These are phyloP conservation scores for Tephrocybe sp. DNA, from an alignment of 768 basidiomycete species.

Conservation along the genomic window DNA sequence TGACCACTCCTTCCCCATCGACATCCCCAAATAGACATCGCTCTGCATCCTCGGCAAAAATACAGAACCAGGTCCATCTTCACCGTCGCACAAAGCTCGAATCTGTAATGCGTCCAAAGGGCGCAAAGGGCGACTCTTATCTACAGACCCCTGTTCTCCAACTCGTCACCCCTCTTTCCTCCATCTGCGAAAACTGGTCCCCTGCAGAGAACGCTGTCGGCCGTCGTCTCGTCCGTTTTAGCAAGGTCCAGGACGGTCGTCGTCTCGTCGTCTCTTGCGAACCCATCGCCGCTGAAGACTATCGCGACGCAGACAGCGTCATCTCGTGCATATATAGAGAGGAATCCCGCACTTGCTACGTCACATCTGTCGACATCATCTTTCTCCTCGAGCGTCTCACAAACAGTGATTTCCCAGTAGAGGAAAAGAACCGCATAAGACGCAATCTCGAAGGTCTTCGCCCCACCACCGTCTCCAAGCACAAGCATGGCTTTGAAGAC, in stretches of 20 bases:
- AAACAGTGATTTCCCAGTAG: conserved; percentile 82
- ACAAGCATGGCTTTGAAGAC: conserved; percentile 71
- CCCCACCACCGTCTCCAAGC: conserved; percentile 89
- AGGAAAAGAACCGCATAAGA: conserved; percentile 96
- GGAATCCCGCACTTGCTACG: conserved; percentile 72
- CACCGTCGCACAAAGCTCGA: conserved; percentile 43
- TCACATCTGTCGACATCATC: conserved; percentile 96
- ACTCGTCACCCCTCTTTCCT: conserved; percentile 53
- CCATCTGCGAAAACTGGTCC: conserved; percentile 56
- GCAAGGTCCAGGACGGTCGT: conserved; percentile 72
- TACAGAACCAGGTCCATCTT: conserved; percentile 30
- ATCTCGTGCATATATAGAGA: conserved; percentile 94
- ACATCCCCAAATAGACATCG: conserved; percentile 35
- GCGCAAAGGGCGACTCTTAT: conserved; percentile 36
- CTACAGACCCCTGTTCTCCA: conserved; percentile 59
- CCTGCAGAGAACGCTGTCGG: conserved; percentile 63
- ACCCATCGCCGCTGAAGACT: conserved; percentile 70
- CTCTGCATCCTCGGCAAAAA: conserved; percentile 17
- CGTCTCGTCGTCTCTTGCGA: conserved; percentile 79
- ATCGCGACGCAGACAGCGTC: conserved; percentile 71
- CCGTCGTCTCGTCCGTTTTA: conserved; percentile 86
- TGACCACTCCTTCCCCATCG: conserved; percentile 34
- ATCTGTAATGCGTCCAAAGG: conserved; percentile 40
- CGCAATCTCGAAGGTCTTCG: conserved; percentile 92
- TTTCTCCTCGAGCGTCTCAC: conserved; percentile 79